Base-by-base conservation (phyloP, 352 stramenopile genomes). In the Phytophthora litchii region DNA sequence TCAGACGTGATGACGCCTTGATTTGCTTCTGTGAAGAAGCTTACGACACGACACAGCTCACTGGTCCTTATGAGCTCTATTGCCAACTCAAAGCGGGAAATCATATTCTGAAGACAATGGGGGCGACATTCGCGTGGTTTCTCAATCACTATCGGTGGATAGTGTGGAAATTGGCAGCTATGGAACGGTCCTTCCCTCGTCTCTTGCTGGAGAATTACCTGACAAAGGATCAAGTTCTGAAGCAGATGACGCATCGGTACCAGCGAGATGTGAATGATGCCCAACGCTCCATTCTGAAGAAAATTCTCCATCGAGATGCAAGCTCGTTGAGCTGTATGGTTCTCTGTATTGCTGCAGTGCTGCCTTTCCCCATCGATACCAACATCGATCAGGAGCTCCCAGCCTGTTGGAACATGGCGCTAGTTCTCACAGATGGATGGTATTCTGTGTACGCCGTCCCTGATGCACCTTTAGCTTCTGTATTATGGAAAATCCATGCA, bases 371-470 rank as follows among this genome's bases (percentile, higher is more conserved):
- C n/a, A 35, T 49, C 13, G 35, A 60, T 43, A 57, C 37, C 48
- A 66, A 73, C 9, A 49, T 72, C 3, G 73, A 86, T 21, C 60
- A 76, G 38, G 67, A 74, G 40, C 64, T 76, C n/a, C 78, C 76
- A 7, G 51, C 75, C 3, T 70, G 74, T 37, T 88, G 74, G 74
- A 86, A 85, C 23, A 42, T 89, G 47, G 69, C 76, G 7, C 53
- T 87, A 14, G 80, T 92, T 25, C 57, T 92, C 11, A 91, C 78
- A 1, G 83, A 92, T 64, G 83, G 83, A 19, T 89, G 83, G 83
- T 88, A 92, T 60, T 77, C 66, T 21, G 60, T 89, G 4, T 87
- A 89, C 31, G 78, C 67, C 19, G 61, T 89, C 11, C 78, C 80
- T 35, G 80, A 89, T 49, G 35, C 51, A 9, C 50, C 67, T 6